Evolutionary conservation across 495 filamentous ascomycete species (phyloP).

Genomic region (Penicillium roqueforti): DNA sequence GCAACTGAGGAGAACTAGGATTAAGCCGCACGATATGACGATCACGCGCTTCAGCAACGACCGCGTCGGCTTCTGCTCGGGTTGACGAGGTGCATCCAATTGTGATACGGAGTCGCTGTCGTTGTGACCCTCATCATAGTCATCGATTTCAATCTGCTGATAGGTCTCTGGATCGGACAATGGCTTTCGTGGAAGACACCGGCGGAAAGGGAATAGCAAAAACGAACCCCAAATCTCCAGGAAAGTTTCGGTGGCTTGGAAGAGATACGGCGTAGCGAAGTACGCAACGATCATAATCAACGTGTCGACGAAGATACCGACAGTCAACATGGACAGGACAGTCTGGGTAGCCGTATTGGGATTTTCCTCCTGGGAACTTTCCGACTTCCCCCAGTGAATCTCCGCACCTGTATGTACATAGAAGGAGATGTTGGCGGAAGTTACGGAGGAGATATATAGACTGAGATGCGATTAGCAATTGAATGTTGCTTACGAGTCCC

Average conservation of each 20-base stretch:
- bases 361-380: background rate
- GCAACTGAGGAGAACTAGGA: constrained; percentile 3
- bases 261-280: constrained; percentile 13
- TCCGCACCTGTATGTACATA: constrained; percentile 14
- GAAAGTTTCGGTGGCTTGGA: constrained; percentile 4
- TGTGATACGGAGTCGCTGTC: constrained; percentile 7
- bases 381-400: constrained; percentile 13
- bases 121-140: constrained; percentile 11
- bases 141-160: constrained; percentile 16
- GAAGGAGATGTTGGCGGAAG: constrained; percentile 15
- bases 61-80: background rate
- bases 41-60: constrained; percentile 2
- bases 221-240: constrained; percentile 10
- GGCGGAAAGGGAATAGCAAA: background rate
- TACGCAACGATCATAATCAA: constrained; percentile 7
- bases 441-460: constrained; percentile 5
- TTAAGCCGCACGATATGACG: background rate
- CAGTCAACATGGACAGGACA: constrained; percentile 2
- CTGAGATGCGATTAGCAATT: constrained; percentile 2
- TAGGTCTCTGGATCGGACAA: constrained; percentile 3
- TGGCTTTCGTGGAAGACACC: background rate
- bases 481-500: background rate
- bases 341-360: background rate
- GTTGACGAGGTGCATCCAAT: constrained; percentile 1
- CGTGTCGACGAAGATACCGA: background rate